Evolutionary conservation across 371 early-diverging fungal species (phyloP), one percentile per base, ranked within the genome.

Genomic region (Syncephalastrum sp.): DNA sequence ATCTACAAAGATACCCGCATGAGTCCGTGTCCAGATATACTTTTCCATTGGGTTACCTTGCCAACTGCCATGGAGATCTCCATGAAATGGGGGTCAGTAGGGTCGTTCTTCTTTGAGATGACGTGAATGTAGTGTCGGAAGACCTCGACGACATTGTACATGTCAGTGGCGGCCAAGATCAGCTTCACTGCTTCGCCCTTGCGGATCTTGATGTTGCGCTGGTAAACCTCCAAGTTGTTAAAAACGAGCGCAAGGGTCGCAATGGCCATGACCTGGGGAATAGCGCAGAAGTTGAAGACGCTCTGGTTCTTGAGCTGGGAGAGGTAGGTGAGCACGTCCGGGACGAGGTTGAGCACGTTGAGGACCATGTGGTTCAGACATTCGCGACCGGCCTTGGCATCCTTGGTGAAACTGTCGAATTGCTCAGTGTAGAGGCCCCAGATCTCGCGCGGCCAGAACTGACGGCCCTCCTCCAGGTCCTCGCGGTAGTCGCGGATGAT

Each of bases 261-360:
- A 58, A 98, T 90, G 16, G 98, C 98, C 98, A 97, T 97, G 23
- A 93, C 91, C 79, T 98, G 97, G 19, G 98, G 98, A 57, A 98
- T 98, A 21, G 98, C 98, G 69, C 94, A 92, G 69, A 97, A 97
- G 63, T 85, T 89, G 70, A 97, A 93, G 16, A 94, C 86, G 0
- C 90, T 81, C 25, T 82, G 89, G 62, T 96, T 90, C 53, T 72
- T 66, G 54, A 98, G 77, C 55, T 75, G 61, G 50, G 78, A 70
- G 69, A 98, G 80, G 68, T 96, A 98, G 46, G 86, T 90, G 41
- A 98, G 75, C 42, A 90, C 89, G 57, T 92, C 89, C 27, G 94
- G 92, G 4, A 95, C 88, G 57, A 90, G 89, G 60, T 80, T 69
- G 63, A 98, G 74, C 1, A 92, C 93, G 62, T 98, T 91, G 19